Base-by-base conservation (phyloP, 176 grass and related monocot species). In the Lolium perenne region DNA sequence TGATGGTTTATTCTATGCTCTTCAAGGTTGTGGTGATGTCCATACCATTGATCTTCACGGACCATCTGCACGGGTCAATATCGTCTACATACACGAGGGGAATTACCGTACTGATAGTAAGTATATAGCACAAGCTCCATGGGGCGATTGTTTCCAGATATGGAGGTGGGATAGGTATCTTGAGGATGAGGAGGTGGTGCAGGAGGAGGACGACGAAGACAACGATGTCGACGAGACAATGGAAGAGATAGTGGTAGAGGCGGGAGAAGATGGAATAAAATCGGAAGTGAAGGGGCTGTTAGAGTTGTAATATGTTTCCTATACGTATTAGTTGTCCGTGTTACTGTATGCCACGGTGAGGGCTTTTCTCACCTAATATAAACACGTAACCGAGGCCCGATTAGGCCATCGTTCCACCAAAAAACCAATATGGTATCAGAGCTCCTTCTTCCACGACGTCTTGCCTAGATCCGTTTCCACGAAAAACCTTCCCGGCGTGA, bases 141-240 rank as follows among this genome's bases (percentile, higher is more conserved):
- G 58, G 58, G 58, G 41, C 0, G n/a, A 60, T 60, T 60, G 4
- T 60, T 11, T 60, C 3, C n/a, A 60, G 58, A 23, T 60, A 10
- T 60, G 58, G n/a, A 60, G 58, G 58, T 60, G 58, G 58, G 59
- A 80, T 45, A 17, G 18, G 45, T 45, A 71, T n/a, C 38, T 71
- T 71, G 38, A 71, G 0, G 67, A 21, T 45, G 40, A 63, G 20
- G 40, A 22, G 7, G 56, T 2, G 2, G 23, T 76, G 72, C 22
- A 35, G 53, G 32, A 9, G 74, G 40, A 80, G 6, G 21, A 46
- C 5, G 14, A 64, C 4, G n/a, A 13, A 0, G 7, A 16, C n/a
- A 13, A 13, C 1, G 22, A 48, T 15, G 22, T 25, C 4, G 5
- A 64, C 26, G 9, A 48, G 21, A 9, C 5, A 4, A 7, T 32